Evolutionary conservation across 306 rosid genomes (phyloP).

Genomic region (Corylus heterophylla): DNA sequence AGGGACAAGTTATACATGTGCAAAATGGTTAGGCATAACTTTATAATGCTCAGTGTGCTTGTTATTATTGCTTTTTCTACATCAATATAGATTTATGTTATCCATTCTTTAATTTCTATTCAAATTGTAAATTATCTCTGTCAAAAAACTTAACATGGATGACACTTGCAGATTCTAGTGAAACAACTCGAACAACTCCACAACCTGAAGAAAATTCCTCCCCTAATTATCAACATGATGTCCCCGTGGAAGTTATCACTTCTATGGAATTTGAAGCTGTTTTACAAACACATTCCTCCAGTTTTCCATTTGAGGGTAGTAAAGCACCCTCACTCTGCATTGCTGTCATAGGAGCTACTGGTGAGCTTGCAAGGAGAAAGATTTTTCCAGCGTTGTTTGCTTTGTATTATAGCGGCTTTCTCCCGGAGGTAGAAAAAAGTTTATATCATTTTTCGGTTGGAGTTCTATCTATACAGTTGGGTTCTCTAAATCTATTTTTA

Average conservation of each 20-base stretch:
- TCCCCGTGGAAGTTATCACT: slow-evolving; percentile 32
- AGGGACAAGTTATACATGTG: slow-evolving; percentile 26
- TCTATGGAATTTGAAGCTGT: slow-evolving; percentile 39
- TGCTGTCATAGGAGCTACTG: slow-evolving; percentile 92
- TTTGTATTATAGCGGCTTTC: slow-evolving; percentile 83
- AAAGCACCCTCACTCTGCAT: slow-evolving; percentile 67
- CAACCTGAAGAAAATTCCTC: slow-evolving; percentile 30
- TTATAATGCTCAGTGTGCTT: slow-evolving; percentile 13
- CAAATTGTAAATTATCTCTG: background rate
- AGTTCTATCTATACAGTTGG: slow-evolving; percentile 1
- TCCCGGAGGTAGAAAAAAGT: slow-evolving; percentile 69
- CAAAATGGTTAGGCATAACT: slow-evolving; percentile 40
- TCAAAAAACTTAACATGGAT: background rate
- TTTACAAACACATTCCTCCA: slow-evolving; percentile 36
- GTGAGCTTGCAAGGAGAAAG: slow-evolving; percentile 85
- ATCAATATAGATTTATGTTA: background rate
- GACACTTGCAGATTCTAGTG: slow-evolving; percentile 28
- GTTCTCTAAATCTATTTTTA: slow-evolving; percentile 13
- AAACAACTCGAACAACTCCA: slow-evolving; percentile 17
- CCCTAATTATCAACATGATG: slow-evolving; percentile 24
- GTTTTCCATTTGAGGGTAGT: slow-evolving; percentile 29
- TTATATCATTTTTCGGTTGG: slow-evolving; percentile 1
- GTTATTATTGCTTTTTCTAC: background rate
- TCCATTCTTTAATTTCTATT: background rate
- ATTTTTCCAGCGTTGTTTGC: slow-evolving; percentile 93